These are phyloP conservation scores for Ophiocordyceps australis DNA, from an alignment of 2,329 filamentous ascomycete genomes.

Conservation along the genomic window DNA sequence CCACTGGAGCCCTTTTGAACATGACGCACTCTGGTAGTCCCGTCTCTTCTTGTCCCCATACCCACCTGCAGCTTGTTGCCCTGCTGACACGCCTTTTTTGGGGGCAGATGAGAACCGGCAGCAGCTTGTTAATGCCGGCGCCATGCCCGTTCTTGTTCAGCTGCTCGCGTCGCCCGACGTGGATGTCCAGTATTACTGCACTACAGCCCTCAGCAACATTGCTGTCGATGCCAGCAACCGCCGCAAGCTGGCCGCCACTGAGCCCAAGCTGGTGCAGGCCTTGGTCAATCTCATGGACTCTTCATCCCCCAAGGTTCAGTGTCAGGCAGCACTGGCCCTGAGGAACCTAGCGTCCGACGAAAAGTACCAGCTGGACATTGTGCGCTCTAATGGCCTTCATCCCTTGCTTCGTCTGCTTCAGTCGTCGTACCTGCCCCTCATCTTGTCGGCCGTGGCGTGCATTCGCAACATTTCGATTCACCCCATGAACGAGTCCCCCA, in stretches of 20 bases:
- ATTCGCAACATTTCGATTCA: slow-evolving; percentile 99
- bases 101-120: slow-evolving; percentile 81
- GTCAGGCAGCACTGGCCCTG: slow-evolving; percentile 84
- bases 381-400: slow-evolving; percentile 68
- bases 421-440: slow-evolving; percentile 88
- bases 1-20: slow-evolving; percentile 87
- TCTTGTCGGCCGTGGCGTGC: slow-evolving; percentile 90
- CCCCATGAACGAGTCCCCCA: slow-evolving; percentile 91
- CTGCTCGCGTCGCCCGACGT: slow-evolving; percentile 84
- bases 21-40: slow-evolving; percentile 92
- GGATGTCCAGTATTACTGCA: slow-evolving; percentile 98
- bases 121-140: slow-evolving; percentile 89
- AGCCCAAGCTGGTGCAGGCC: slow-evolving; percentile 81
- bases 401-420: slow-evolving; percentile 80
- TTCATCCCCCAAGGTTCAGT: slow-evolving; percentile 92
- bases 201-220: slow-evolving; percentile 94
- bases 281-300: slow-evolving; percentile 95
- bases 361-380: slow-evolving; percentile 96
- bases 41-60: slow-evolving; percentile 1
- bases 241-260: slow-evolving; percentile 77
- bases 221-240: slow-evolving; percentile 86
- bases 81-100: too few relatives aligned
- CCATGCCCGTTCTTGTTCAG: slow-evolving; percentile 94
- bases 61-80: too few relatives aligned
- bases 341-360: slow-evolving; percentile 94